Base-by-base conservation (phyloP, 2,329 filamentous ascomycete species). In the Aspergillus fijiensis region DNA sequence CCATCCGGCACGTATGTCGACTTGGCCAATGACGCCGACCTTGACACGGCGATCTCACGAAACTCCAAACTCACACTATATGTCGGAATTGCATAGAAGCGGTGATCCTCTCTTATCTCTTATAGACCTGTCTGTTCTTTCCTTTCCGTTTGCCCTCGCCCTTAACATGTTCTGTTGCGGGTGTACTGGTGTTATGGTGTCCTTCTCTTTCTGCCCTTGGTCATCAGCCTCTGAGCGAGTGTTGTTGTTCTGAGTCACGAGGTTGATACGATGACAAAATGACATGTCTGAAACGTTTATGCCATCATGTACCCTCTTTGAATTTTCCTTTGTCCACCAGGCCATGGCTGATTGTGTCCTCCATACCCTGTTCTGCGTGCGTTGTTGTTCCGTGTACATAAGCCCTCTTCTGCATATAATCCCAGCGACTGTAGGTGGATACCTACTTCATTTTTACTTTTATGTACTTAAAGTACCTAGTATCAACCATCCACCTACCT, bases 61-160 rank as follows among this genome's bases (percentile, higher is more conserved):
- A 96, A 96, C 76, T 89, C 92, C 66, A 97, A 97, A 79, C 81
- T 98, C 64, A 87, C 93, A 57, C 80, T 97, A 27, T 90, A 87
- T 66, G 88, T 90, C 65, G 72, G 70, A 49, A 67, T 77, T 60
- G 60, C 66, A 67, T 67, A 67, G 64, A 67, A 60, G 39, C 31
- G 58, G 27, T 61, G 45, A 25, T 53, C 14, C 23, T 33, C 53
- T 11, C 42, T 55, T 29, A 48, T 33, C 48, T 31, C 42, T 51
- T 60, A 67, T 64, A 63, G 55, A 64, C 63, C 58, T 63, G 48
- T 54, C 63, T 57, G 54, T 57, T 33, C 45, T 64, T 58, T 59
- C 50, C 23, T 47, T 48, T 51, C 50, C 45, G 23, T 55, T 48
- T 57, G 19, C 55, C 45, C 27, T 31, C 27, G 23, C 39, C 42